phyloP scores from a whole-genome alignment of 441 rosid species.

The Biscutella laevigata region DNA sequence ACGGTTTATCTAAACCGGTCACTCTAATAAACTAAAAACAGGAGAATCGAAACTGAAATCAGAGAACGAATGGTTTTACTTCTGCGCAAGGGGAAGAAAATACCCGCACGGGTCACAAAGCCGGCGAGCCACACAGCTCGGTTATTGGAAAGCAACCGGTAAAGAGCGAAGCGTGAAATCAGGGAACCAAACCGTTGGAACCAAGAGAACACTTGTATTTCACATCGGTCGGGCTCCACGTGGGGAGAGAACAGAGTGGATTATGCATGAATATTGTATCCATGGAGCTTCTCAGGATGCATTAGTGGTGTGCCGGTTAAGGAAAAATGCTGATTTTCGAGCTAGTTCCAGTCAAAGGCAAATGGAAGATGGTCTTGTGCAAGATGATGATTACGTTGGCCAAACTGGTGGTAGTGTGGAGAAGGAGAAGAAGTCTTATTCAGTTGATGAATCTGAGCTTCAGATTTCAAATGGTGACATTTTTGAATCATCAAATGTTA shows the following conservation, averaged over 20 bases:
- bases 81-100: conserved; percentile 72
- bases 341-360: conserved; percentile 17
- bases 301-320: conserved; percentile 73
- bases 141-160: conserved; percentile 94
- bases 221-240: conserved; percentile 82
- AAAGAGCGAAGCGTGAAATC: conserved; percentile 69
- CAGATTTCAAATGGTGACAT: conserved; percentile 29
- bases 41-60: conserved; percentile 54
- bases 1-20: too few species aligned
- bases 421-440: conserved; percentile 13
- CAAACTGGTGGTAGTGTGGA: conserved; percentile 23
- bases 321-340: conserved; percentile 47
- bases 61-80: conserved; percentile 82
- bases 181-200: conserved; percentile 48
- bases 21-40: too few species aligned
- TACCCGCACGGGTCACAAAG: conserved; percentile 87
- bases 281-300: conserved; percentile 50
- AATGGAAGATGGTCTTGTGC: conserved; percentile 19
- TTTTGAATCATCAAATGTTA: conserved; percentile 40
- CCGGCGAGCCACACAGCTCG: conserved; percentile 62
- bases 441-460: conserved; percentile 11
- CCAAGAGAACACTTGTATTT: conserved; percentile 84
- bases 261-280: conserved; percentile 78
- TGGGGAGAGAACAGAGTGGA: conserved; percentile 92
- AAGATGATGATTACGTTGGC: conserved; percentile 11